Base-by-base conservation (phyloP, 352 stramenopile species). In the Globisporangium megalacanthum region DNA sequence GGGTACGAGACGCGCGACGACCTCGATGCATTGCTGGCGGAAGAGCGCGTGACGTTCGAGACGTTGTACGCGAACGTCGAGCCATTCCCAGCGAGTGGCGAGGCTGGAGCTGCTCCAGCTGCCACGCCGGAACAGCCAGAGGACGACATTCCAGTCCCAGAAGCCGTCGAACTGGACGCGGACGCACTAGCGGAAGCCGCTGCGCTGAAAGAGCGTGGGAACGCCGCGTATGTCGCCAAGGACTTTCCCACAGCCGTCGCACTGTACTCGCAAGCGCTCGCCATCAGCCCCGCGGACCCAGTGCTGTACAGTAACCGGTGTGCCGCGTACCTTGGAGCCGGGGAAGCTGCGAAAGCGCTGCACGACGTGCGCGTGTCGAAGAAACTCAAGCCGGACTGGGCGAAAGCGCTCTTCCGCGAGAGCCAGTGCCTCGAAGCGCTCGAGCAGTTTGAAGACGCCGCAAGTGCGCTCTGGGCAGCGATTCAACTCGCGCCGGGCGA, bases 291-390 rank as follows among this genome's bases (percentile, higher is more conserved):
- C 0, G 65, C 73, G 5, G 80, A 93, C 49, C 54, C 77, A 0
- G 69, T 83, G 53, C 63, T 93, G 8, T 93, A 89, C 64, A 91
- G 80, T 66, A 93, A 93, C 66, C 83, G 83, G n/a, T 90, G 83
- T 44, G 83, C 83, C 0, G 80, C 81, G 39, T 65, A 87, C 36
- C 54, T 91, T n/a, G 75, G 72, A 6, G 76, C 72, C 0, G 69
- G 70, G 7, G 69, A 89, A 22, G 69, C 83, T 8, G 77, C 80
- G 55, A 79, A 86, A 65, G 83, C 79, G 36, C 66, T 94, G 48
- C 72, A 86, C 49, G 83, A 94, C 51, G 77, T 92, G 52, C 77
- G 77, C n/a, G 54, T 91, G 46, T 79, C 79, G 17, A 88, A 88
- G 68, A 90, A 94, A 64, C 67, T 94, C 54, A 84, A 84, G 63